Evolutionary conservation across 1,284 basidiomycete species (phyloP).

Genomic region (Marasmius oreades): DNA sequence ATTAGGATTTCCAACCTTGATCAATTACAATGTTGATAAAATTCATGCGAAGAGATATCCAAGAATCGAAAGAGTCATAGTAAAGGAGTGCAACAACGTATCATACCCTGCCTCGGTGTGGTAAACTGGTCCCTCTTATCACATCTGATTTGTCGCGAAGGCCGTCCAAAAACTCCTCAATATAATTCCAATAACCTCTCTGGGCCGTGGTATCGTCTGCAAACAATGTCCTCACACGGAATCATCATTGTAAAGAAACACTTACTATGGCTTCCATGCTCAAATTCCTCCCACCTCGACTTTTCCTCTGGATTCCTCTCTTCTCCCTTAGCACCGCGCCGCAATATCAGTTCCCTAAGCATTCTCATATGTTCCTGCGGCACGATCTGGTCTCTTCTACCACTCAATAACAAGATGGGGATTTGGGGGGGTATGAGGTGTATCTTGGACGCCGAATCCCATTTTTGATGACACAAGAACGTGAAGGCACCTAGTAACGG

Average conservation of each 20-base stretch:
- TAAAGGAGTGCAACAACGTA: not conserved
- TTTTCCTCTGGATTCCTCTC: conserved; percentile 5
- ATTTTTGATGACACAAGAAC: conserved; percentile 87
- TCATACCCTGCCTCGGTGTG: not conserved
- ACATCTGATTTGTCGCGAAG: conserved; percentile 1
- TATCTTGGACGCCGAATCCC: conserved; percentile 79
- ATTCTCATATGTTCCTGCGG: conserved; percentile 82
- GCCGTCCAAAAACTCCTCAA: conserved; percentile 15
- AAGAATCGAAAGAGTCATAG: too few relatives aligned
- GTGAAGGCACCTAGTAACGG: conserved; percentile 76
- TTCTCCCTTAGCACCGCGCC: conserved; percentile 25
- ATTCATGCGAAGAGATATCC: too few relatives aligned
- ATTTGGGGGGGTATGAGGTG: conserved; percentile 64
- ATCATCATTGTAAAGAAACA: not conserved
- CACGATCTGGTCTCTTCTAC: conserved; percentile 79
- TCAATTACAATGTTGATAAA: not conserved
- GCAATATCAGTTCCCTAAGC: conserved; percentile 62
- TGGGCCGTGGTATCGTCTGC: conserved; percentile 14
- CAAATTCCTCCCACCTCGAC: conserved; percentile 41
- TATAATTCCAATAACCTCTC: conserved; percentile 14
- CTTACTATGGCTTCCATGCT: conserved; percentile 67
- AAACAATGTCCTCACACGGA: not conserved
- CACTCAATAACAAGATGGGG: conserved; percentile 88
- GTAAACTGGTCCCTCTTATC: not conserved
- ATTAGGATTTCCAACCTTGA: too few relatives aligned